Base-by-base conservation (phyloP, 163 green algal genomes). In the Chlamydomonas reinhardtii region DNA sequence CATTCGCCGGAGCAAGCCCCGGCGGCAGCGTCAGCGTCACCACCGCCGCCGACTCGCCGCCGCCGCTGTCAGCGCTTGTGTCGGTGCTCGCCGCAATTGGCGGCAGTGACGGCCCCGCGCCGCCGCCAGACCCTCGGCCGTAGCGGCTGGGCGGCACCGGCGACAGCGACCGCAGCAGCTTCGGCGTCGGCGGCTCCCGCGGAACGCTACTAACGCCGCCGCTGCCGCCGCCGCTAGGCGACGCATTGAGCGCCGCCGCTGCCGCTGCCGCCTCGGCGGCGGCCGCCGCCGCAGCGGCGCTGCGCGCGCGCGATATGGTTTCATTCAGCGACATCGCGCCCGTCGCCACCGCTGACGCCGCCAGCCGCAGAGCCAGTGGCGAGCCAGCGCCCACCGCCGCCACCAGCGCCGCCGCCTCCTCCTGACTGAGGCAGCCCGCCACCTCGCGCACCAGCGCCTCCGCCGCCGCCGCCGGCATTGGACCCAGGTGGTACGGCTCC, bases 361-460 rank as follows among this genome's bases (percentile, higher is more conserved):
- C 79, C 24, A 86, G 31, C 9, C 79, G 79, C 32, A 86, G 79
- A 0, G 65, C 48, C 20, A 86, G 69, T 2, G 79, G 69, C 20
- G 11, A 65, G 48, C 48, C 48, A 15, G 31, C n/a, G 54, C 79
- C 68, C 69, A 70, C 77, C 5, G 79, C 66, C 2, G 34, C 8
- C 31, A 65, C 79, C 52, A 86, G 79, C 68, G 71, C 52, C 27
- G 69, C 31, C 11, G 79, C 79, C 52, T 86, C 79, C 19, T 86
- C 79, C 68, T 20, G 17, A 31, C 11, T 73, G 12, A 84, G 77
- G 43, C 77, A 84, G 43, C 77, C 37, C 14, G 79, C 79, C 27
- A 72, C 12, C 9, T 71, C 68, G 32, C 72, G 79, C 25, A 86
- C 79, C 52, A 86, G 79, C 48, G 79, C 79, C 31, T 64, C 79